Evolutionary conservation across 2,329 filamentous ascomycete genomes (phyloP), one percentile per base, ranked within the genome.

Genomic region (Neurospora crassa): DNA sequence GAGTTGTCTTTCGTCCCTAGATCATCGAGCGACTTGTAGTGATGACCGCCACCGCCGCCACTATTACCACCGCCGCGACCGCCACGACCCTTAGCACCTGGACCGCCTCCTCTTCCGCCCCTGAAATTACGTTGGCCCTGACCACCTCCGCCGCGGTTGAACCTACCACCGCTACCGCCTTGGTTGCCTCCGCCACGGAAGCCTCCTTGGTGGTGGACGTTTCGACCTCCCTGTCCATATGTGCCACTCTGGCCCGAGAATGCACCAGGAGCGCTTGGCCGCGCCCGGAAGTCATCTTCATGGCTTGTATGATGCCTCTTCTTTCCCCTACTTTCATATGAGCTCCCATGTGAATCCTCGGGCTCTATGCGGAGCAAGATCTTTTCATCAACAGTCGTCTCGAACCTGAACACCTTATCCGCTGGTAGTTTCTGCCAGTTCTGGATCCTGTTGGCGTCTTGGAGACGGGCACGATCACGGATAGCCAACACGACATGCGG

Each of bases 351-450:
- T 43, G 73, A 18, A 69, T 89, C 82, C 74, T 95, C 92, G 69
- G 89, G 85, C 79, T 97, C 93, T 67, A 98, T 90, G 1, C 92
- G 88, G 69, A 98, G 82, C 74, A 96, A 85, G 18, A 93, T 88
- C 82, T 96, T 97, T 81, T 98, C 94, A 20, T 92, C 92, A 1
- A 98, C 92, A 0, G 88, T 89, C 0, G 92, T 94, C 74, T 96
- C 92, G 76, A 98, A 94, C 6, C 89, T 86, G 77, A 94, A 89
- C 0, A 89, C 86, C 76, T 92, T 88, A 8, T 93, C 90, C 5
- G 87, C 83, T 0, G 91, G 82, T 3, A 97, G 85, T 5, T 92
- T 89, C 73, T 92, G 88, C 96, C 95, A 98, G 74, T 91, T 90
- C 70, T 90, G 88, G 72, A 98, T 97, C 77, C 90, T 91, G 70